Evolutionary conservation across 257 asterid species (phyloP).

Genomic region (Nicotiana attenuata): DNA sequence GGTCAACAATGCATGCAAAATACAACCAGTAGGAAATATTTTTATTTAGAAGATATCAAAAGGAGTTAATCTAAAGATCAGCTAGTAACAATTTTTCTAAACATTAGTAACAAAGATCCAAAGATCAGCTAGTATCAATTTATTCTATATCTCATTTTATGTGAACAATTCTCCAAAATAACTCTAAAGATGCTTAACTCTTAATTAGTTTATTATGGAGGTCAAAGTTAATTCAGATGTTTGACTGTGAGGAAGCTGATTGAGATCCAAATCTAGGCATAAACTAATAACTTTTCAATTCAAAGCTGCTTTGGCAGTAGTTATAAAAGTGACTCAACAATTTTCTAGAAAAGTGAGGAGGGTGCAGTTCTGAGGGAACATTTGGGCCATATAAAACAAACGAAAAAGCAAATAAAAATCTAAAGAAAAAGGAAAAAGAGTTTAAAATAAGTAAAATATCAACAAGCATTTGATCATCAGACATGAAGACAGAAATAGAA

Average conservation of each 20-base stretch:
- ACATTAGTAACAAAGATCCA: too few relatives aligned
- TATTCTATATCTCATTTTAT: too few relatives aligned
- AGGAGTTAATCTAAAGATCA: too few relatives aligned
- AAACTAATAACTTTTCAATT: neutral
- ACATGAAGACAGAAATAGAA: neutral
- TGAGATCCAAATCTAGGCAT: conserved; percentile 9
- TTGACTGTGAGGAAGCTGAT: neutral
- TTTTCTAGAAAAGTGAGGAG: neutral
- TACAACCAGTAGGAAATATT: too few relatives aligned
- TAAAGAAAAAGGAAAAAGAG: neutral
- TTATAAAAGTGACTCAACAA: neutral
- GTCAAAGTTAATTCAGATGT: neutral
- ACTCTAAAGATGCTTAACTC: neutral
- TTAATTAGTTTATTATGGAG: neutral
- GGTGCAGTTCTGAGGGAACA: neutral
- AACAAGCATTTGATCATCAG: neutral
- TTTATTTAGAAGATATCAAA: too few relatives aligned
- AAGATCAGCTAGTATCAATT: too few relatives aligned
- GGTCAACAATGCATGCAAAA: too few relatives aligned
- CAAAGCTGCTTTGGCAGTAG: neutral
- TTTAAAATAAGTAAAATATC: neutral
- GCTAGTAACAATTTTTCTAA: too few relatives aligned
- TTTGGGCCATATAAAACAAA: neutral
- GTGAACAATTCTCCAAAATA: too few relatives aligned
- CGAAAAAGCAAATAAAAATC: neutral